phyloP scores from a whole-genome alignment of 2,329 filamentous ascomycete genomes.

The Kalaharituber pfeilii region DNA sequence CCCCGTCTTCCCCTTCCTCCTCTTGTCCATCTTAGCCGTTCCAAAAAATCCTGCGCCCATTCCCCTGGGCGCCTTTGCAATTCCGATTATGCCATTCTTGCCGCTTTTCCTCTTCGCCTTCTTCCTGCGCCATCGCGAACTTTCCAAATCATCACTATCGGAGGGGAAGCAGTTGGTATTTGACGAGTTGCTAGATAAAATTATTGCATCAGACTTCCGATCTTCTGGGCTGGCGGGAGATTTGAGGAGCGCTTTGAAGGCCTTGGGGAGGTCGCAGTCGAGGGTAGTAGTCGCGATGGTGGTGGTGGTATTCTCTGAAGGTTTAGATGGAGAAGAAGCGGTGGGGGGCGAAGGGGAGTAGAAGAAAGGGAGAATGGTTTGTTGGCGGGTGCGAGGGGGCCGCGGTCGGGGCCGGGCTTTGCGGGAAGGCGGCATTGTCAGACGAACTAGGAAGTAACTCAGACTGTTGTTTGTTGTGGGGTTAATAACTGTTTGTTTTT shows the following conservation, averaged over 20 bases:
- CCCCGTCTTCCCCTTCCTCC: constrained; percentile 52
- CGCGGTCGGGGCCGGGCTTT: too few relatives aligned
- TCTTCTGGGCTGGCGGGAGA: not conserved
- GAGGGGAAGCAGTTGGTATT: too few relatives aligned
- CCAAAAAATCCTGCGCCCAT: constrained; percentile 18
- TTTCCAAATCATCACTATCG: not conserved
- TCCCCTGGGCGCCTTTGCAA: not conserved
- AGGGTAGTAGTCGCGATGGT: too few relatives aligned
- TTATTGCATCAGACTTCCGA: not conserved
- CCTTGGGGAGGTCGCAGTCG: not conserved
- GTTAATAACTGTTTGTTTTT: too few relatives aligned
- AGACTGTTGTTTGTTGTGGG: too few relatives aligned
- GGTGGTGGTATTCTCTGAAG: not conserved
- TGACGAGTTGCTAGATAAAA: too few relatives aligned
- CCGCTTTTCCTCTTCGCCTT: not conserved
- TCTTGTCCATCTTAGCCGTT: constrained; percentile 68
- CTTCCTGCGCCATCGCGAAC: not conserved
- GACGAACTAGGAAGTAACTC: too few relatives aligned
- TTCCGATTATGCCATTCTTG: not conserved
- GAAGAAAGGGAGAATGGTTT: not conserved
- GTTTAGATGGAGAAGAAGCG: not conserved
- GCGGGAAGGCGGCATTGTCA: too few relatives aligned
- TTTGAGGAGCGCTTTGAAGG: not conserved
- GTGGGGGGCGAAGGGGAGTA: not conserved
- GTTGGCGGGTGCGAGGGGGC: too few relatives aligned